A percentile compares a stretch with the other conserved stretches of the same genome.
Conservation (phyloP, 2,329 filamentous ascomycete species). For the Xylaria sp. region DNA sequence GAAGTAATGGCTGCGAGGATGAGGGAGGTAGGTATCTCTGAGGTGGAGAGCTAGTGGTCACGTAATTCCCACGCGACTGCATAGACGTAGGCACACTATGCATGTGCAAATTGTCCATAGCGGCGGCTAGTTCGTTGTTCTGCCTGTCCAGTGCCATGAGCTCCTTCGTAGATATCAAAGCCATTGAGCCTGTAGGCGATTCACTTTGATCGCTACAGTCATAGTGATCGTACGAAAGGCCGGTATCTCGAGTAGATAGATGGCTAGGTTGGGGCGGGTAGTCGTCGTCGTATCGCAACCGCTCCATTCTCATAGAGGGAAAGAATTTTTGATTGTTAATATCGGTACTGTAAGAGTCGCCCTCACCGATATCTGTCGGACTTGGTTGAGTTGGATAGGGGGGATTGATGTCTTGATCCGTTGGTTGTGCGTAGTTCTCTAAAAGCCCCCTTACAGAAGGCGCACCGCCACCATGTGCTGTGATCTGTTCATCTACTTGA, state of each 20-base stretch:
- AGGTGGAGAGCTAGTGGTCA: constrained; percentile 52
- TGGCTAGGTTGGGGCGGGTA: constrained; percentile 39
- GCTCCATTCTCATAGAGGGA: constrained; percentile 54
- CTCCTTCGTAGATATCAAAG: constrained; percentile 66
- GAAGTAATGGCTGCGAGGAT: constrained; percentile 50
- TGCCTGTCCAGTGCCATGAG: constrained; percentile 60
- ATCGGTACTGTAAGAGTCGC: constrained; percentile 51
- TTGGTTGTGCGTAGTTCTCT: constrained; percentile 50
- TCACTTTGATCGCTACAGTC: constrained; percentile 55
- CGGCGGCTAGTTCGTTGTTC: constrained; percentile 55
- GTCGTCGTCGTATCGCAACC: constrained; percentile 52
- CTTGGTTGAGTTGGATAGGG: constrained; percentile 48
- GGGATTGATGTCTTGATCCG: constrained; percentile 48
- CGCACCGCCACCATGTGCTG: constrained; percentile 56
- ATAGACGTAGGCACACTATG: constrained; percentile 46
- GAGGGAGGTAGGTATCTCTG: constrained; percentile 51
- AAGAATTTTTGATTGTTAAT: constrained; percentile 57
- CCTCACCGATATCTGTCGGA: constrained; percentile 46
- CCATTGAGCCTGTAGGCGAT: constrained; percentile 51
- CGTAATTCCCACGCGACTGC: constrained; percentile 47
- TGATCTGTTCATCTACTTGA: constrained; percentile 64
- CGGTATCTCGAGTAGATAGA: constrained; percentile 40
- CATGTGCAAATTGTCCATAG: constrained; percentile 57
- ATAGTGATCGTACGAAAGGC: constrained; percentile 51
- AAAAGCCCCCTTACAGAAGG: constrained; percentile 66